Evolutionary conservation across 257 asterid genomes (phyloP).

Genomic region (Parsonsia alboflavescens): DNA sequence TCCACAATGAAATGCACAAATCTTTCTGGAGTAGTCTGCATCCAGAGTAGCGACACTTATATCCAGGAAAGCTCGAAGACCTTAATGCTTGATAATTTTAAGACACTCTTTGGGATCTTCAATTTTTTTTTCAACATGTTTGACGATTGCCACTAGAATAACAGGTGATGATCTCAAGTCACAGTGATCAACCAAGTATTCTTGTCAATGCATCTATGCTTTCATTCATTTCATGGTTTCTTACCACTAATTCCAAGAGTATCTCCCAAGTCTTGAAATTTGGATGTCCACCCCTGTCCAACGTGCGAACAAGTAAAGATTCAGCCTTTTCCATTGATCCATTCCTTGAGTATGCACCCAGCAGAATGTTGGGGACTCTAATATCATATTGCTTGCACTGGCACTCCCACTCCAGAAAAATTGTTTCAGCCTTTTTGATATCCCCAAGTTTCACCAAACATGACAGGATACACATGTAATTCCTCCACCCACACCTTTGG

Average conservation of each 20-base stretch:
- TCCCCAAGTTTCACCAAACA: conserved; percentile 38
- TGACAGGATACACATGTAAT: conserved; percentile 32
- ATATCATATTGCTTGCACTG: conserved; percentile 29
- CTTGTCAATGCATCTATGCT: conserved; percentile 24
- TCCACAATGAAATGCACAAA: conserved; percentile 16
- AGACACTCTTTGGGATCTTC: conserved; percentile 26
- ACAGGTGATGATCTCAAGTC: conserved; percentile 33
- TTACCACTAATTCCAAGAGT: conserved; percentile 35
- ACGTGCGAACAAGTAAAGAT: conserved; percentile 20
- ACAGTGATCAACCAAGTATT: conserved; percentile 20
- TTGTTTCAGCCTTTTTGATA: conserved; percentile 21
- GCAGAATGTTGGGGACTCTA: conserved; percentile 39
- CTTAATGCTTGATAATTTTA: conserved; percentile 18
- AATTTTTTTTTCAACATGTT: conserved; percentile 19
- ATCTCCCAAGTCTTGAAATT: conserved; percentile 44
- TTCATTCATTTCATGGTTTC: conserved; percentile 24
- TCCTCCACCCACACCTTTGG: conserved; percentile 22
- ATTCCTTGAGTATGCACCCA: conserved; percentile 36
- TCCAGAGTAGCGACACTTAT: conserved; percentile 23
- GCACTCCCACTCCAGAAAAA: conserved; percentile 34
- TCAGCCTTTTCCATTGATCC: conserved; percentile 27
- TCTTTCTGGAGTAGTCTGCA: conserved; percentile 8
- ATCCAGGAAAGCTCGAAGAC: conserved; percentile 20
- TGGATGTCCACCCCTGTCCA: conserved; percentile 36
- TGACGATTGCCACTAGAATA: conserved; percentile 20